Base-by-base conservation (phyloP, 1,139 yeast genomes). In the Casaregolazyma suthepensis region DNA sequence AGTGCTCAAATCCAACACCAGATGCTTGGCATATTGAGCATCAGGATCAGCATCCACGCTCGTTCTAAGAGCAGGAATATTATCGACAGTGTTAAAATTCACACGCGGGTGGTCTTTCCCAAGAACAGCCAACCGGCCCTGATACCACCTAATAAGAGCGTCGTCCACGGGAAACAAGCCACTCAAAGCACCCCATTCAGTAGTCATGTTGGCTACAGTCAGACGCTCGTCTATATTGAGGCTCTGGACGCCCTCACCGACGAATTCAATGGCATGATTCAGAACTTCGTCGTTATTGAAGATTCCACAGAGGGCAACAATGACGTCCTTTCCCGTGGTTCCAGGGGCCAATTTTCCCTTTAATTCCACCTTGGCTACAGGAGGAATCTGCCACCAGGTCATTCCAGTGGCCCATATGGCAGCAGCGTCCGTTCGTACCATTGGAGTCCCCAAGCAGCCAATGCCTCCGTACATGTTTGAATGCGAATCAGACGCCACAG, bases 371-470 rank as follows among this genome's bases (percentile, higher is more conserved):
- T 84, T 83, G 44, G 99, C 99, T 20, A 93, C 98, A 1, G 99
- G 99, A 3, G 99, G 99, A 56, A 93, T 88, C 80, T 94, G 99
- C 99, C 99, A 93, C 99, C 99, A 93, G 3, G 99, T 94, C 73
- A 89, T 96, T 46, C 98, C 98, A 0, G 99, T 93, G 15, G 99
- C 98, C 99, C 99, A 93, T 61, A 94, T 93, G 5, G 97, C 84
- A 1, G 99, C 99, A 19, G 98, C 99, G 71, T 93, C 99, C 0
- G 99, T 94, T 71, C 99, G 81, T 54, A 93, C 99, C 56, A 93
- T 87, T 2, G 99, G 98, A 0, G 99, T 94, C 50, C 99, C 99
- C 56, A 94, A 75, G 23, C 96, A 76, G 18, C 98, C 99, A 46
- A 93, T 77, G 66, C 99, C 99, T 61, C 99, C 99, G 68, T 93